These are phyloP conservation scores for Lachnellula arida DNA, from an alignment of 2,329 filamentous ascomycete species.

Conservation along the genomic window DNA sequence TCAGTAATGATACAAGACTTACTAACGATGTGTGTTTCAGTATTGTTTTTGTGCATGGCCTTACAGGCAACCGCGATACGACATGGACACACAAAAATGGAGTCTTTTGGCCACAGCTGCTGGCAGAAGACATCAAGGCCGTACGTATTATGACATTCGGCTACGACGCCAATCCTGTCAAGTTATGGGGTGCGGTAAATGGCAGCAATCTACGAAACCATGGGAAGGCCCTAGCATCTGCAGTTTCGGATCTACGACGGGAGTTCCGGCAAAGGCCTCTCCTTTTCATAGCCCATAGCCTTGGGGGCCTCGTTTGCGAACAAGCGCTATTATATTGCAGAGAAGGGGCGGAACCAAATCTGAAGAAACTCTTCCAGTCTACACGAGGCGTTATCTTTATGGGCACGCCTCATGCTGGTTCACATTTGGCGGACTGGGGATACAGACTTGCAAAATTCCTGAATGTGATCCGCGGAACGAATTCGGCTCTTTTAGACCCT, in stretches of 20 bases:
- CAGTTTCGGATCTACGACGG: constrained; percentile 7
- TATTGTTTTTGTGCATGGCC: constrained; percentile 40
- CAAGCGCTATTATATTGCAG: constrained; percentile 12
- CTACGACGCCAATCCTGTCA: constrained; percentile 28
- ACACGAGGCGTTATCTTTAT: constrained; percentile 17
- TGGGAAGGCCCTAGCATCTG: constrained; percentile 12
- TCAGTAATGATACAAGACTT: background rate
- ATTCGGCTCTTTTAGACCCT: constrained; percentile 1
- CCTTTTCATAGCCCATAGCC: constrained; percentile 18
- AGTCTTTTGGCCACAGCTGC: constrained; percentile 10
- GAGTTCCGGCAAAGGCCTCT: constrained; percentile 11
- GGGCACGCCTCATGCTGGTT: constrained; percentile 18
- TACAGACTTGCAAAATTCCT: constrained; percentile 2
- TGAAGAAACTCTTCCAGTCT: constrained; percentile 8
- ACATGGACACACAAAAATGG: constrained; percentile 34
- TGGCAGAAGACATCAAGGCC: constrained; percentile 9
- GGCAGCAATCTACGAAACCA: constrained; percentile 11
- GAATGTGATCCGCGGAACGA: constrained; percentile 2
- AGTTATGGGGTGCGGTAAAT: constrained; percentile 6
- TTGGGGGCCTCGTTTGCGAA: constrained; percentile 17
- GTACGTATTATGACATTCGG: constrained; percentile 35
- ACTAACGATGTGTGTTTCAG: constrained; percentile 3
- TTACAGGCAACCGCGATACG: constrained; percentile 36
- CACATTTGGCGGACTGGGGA: constrained; percentile 10
- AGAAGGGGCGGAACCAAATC: background rate